phyloP scores from a whole-genome alignment of 495 filamentous ascomycete species.

The Hypoxylon perforatum region DNA sequence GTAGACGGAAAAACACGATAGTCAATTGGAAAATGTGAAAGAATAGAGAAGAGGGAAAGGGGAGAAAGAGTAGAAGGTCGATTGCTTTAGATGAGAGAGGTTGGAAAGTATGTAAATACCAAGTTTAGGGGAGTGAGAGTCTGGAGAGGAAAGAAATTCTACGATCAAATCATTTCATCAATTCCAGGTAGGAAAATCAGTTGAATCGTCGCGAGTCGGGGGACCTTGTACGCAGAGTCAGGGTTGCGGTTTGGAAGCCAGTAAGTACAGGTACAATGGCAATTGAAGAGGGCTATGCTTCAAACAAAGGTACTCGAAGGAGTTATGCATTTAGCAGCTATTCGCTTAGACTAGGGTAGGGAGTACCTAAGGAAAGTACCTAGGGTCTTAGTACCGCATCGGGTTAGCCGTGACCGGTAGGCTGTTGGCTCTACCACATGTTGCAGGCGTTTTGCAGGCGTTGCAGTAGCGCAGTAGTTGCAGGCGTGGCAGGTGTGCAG shows the following conservation, averaged over 20 bases:
- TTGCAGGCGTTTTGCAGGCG: background rate
- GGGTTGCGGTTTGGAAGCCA: slow-evolving; percentile 12
- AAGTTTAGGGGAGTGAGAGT: slow-evolving; percentile 34
- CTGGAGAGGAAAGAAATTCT: slow-evolving; percentile 26
- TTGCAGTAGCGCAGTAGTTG: slow-evolving; percentile 2
- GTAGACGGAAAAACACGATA: slow-evolving; percentile 33
- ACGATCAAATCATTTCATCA: slow-evolving; percentile 44
- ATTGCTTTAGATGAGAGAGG: slow-evolving; percentile 29
- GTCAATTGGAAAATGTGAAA: slow-evolving; percentile 28
- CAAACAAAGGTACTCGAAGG: slow-evolving; percentile 3
- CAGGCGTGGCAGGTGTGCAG: slow-evolving; percentile 4
- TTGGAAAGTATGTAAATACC: slow-evolving; percentile 44
- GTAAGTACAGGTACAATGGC: slow-evolving; percentile 31
- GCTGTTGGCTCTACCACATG: slow-evolving; percentile 14
- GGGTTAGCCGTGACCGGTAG: slow-evolving; percentile 32
- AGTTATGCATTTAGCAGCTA: slow-evolving; percentile 20
- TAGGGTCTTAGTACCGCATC: slow-evolving; percentile 37
- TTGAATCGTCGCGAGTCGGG: slow-evolving; percentile 40
- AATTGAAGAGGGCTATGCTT: slow-evolving; percentile 2
- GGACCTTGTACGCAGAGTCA: slow-evolving; percentile 39
- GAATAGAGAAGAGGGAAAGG: slow-evolving; percentile 24
- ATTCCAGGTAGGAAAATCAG: slow-evolving; percentile 25
- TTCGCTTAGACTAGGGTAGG: slow-evolving; percentile 6
- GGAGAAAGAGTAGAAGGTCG: slow-evolving; percentile 33
- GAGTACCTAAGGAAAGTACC: slow-evolving; percentile 26